A percentile compares a stretch with the other conserved stretches of the same genome.
These are phyloP conservation scores for Amniculicola lignicola DNA, from an alignment of 495 filamentous ascomycete genomes.

Conservation along the genomic window DNA sequence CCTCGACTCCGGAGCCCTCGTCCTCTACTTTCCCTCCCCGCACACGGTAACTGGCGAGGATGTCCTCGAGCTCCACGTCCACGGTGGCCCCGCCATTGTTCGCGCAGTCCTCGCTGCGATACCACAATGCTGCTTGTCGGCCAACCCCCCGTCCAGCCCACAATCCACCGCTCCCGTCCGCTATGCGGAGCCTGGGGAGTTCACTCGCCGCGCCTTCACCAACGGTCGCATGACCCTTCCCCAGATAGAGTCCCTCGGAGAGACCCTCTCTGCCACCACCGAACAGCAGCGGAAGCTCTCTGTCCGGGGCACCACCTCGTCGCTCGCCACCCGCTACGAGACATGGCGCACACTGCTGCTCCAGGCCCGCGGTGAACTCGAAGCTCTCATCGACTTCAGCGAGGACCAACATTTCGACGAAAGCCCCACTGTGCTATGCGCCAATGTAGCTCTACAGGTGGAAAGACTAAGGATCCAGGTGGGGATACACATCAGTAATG, in stretches of 20 bases:
- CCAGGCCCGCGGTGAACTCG: constrained; percentile 81
- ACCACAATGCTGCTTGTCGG: constrained; percentile 46
- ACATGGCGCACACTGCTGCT: constrained; percentile 74
- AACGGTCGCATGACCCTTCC: constrained; percentile 82
- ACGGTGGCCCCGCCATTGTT: constrained; percentile 86
- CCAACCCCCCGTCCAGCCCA: not conserved
- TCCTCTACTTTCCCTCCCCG: constrained; percentile 84
- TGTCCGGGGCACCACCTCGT: constrained; percentile 69
- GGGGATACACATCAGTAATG: constrained; percentile 65
- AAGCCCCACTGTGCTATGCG: constrained; percentile 66
- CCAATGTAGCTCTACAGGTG: constrained; percentile 64
- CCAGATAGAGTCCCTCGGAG: constrained; percentile 90
- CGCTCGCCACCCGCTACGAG: constrained; percentile 77
- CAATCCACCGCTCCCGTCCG: constrained; percentile 49
- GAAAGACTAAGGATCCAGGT: constrained; percentile 58
- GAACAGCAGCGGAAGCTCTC: constrained; percentile 89
- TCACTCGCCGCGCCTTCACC: constrained; percentile 87
- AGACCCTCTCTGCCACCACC: constrained; percentile 80
- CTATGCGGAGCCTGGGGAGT: constrained; percentile 93
- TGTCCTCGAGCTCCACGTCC: constrained; percentile 86
- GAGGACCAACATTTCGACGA: constrained; percentile 98
- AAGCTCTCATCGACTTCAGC: constrained; percentile 93
- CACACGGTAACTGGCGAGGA: constrained; percentile 89
- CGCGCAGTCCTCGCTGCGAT: constrained; percentile 81
- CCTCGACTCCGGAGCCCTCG: constrained; percentile 76